Evolutionary conservation across 306 rosid species (phyloP), one percentile per base, ranked within the genome.

Genomic region (Medicago ruthenica): DNA sequence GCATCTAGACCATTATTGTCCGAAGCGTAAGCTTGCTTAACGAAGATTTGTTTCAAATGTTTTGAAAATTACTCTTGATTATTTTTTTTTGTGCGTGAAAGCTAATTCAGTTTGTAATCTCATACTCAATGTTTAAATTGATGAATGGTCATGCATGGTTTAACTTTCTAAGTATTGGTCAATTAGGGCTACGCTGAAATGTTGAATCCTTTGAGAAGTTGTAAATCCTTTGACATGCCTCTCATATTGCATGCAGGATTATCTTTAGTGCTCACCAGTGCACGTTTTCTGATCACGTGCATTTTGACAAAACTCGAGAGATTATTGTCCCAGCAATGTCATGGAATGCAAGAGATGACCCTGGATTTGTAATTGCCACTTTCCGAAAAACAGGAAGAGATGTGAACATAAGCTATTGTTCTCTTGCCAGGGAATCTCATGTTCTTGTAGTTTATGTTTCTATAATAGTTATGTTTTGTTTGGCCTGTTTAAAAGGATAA

Each of bases 271-370:
- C 87, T 13, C 96, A 90, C 66, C 83, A 79, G 41, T 76, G 75
- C 54, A 84, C 63, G 27, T 85, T 88, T 61, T 77, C 82, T 27
- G 79, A 84, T 45, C 67, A 66, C 64, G 12, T 87, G 21, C 96
- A 90, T 78, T 75, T 80, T 31, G 96, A 83, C 80, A 83, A 65
- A 27, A 88, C 90, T 47, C 86, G 87, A 0, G 96, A 88, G 84
- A 89, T 90, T 15, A 80, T 85, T 22, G 86, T 90, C 50, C 96
- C 92, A 0, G 80, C 96, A 82, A 86, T 88, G 96, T 77, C 92
- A 37, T 90, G 96, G 92, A 83, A 81, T 74, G 86, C 90, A 36
- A 85, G 87, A 81, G 90, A 83, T 70, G 89, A 88, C 79, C 96
- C 92, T 77, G 92, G 90, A 54, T 90, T 90, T 86, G 86, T 90